Base-by-base conservation (phyloP, 108 stramenopile genomes). In the Nannochloropsis gaditana region DNA sequence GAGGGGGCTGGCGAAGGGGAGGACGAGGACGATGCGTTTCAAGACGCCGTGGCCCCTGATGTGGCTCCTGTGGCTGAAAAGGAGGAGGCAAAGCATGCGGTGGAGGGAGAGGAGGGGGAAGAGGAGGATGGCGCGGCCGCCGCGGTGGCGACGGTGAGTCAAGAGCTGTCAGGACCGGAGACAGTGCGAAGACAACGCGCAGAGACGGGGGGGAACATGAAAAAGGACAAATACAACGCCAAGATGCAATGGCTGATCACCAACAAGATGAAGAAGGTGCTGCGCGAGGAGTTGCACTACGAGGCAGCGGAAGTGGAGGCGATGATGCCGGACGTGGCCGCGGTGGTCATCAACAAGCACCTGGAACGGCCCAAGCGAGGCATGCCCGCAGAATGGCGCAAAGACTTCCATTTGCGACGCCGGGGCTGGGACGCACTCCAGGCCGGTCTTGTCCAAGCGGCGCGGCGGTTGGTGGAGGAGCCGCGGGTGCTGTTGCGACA, bases 321-420 rank as follows among this genome's bases (percentile, higher is more conserved):
- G 59, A 73, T 73, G 59, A 73, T 73, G 59, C 59, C 59, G 15
- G 59, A 73, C n/a, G 59, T 73, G 59, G 59, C 59, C n/a, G 59
- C 59, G 15, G 59, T 73, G 3, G 59, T 73, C 15, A 73, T 73
- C n/a, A 73, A 73, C n/a, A 73, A 73, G 59, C 59, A 73, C 59
- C n/a, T 73, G 59, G 59, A 73, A 73, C 15, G 59, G 59, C 59
- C 59, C 8, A 73, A 73, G 59, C 3, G 59, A 8, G 59, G 59
- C 2, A 73, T 73, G 59, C 59, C 59, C 2, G 19, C 59, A n/a
- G 59, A 73, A 73, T 73, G 59, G 59, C 3, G 59, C 2, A 73
- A n/a, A n/a, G 59, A 73, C 59, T 73, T 73, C 6, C 59, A 73
- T 73, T n/a, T 73, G n/a, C 59, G 59, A 73, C 59, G n/a, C 15